These are phyloP conservation scores for Cinchona pubescens DNA, from an alignment of 257 asterid species.

Conservation along the genomic window DNA sequence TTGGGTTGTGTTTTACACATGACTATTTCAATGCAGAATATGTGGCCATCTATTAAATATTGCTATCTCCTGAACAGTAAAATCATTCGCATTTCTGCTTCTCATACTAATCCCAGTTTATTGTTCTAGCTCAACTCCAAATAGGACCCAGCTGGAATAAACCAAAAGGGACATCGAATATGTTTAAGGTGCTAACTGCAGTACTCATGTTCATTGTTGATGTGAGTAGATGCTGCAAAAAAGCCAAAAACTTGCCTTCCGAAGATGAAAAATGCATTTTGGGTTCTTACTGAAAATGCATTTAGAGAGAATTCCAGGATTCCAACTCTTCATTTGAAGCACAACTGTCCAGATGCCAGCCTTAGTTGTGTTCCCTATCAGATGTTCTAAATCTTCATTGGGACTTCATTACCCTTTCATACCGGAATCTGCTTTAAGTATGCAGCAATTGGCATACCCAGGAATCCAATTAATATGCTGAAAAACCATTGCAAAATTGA, in stretches of 20 bases:
- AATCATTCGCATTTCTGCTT: background rate
- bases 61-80: background rate
- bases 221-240: background rate
- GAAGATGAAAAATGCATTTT: background rate
- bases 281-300: background rate
- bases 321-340: slow-evolving; percentile 32
- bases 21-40: background rate
- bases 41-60: background rate
- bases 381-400: background rate
- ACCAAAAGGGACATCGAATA: slow-evolving; percentile 31
- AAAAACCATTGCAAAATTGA: slow-evolving; percentile 35
- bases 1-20: background rate
- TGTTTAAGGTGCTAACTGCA: background rate
- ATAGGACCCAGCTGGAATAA: slow-evolving; percentile 36
- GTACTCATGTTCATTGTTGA: background rate
- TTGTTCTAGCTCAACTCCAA: slow-evolving; percentile 14
- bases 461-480: slow-evolving; percentile 31
- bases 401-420: slow-evolving; percentile 6
- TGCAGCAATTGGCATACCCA: slow-evolving; percentile 45
- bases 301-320: background rate
- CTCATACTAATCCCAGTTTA: background rate
- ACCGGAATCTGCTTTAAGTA: slow-evolving; percentile 33
- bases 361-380: background rate
- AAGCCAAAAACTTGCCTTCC: background rate
- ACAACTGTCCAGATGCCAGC: background rate